Evolutionary conservation across 1,139 yeast genomes (phyloP).

Genomic region (Debaryomyces subglobosus): DNA sequence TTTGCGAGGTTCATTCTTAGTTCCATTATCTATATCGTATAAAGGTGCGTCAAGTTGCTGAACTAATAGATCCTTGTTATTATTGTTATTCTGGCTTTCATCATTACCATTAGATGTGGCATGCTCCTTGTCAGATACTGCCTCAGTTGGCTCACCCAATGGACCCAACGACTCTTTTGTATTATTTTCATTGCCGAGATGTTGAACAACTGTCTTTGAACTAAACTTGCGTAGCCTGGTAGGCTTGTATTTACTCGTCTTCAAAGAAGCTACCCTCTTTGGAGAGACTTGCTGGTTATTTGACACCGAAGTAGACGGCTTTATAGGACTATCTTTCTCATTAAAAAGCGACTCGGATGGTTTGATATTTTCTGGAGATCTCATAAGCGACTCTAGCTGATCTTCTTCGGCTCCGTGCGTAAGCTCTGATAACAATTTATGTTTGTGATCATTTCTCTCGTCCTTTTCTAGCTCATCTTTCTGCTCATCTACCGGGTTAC

Average conservation of each 20-base stretch:
- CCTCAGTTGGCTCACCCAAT: slow-evolving; percentile 29
- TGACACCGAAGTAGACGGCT: slow-evolving; percentile 36
- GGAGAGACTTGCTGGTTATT: slow-evolving; percentile 20
- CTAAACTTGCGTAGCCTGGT: slow-evolving; percentile 47
- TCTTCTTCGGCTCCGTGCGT: slow-evolving; percentile 35
- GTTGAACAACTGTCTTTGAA: slow-evolving; percentile 34
- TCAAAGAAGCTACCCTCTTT: slow-evolving; percentile 17
- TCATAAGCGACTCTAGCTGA: slow-evolving; percentile 25
- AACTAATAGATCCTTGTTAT: slow-evolving; percentile 2
- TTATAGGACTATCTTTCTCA: slow-evolving; percentile 41
- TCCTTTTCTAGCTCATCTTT: slow-evolving; percentile 35
- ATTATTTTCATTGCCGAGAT: slow-evolving; percentile 23
- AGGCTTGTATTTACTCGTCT: slow-evolving; percentile 33
- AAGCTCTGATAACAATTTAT: slow-evolving; percentile 40
- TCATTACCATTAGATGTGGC: slow-evolving; percentile 21
- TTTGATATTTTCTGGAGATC: slow-evolving; percentile 24
- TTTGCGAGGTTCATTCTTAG: slow-evolving; percentile 18
- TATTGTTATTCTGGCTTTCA: slow-evolving; percentile 14
- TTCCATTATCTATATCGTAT: slow-evolving; percentile 39
- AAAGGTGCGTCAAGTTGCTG: slow-evolving; percentile 42
- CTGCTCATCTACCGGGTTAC: slow-evolving; percentile 35
- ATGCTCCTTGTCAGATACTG: slow-evolving; percentile 14
- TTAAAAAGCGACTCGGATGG: slow-evolving; percentile 36
- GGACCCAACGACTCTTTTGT: slow-evolving; percentile 43
- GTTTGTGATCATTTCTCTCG: slow-evolving; percentile 38